phyloP scores from a whole-genome alignment of 768 basidiomycete genomes.

The Russula vinacea region DNA sequence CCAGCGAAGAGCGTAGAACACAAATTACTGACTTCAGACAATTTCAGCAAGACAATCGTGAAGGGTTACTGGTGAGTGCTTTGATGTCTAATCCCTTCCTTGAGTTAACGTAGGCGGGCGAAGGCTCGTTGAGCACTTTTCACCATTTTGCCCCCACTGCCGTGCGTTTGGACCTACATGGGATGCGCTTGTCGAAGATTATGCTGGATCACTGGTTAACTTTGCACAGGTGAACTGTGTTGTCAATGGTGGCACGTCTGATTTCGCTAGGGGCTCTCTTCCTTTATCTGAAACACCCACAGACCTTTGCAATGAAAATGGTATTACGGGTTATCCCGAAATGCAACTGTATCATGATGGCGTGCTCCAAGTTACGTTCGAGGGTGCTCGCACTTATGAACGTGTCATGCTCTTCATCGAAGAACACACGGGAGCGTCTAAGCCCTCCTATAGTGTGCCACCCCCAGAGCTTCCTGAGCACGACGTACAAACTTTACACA shows the following conservation, averaged over 20 bases:
- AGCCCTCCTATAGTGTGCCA: slow-evolving; percentile 31
- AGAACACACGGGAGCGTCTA: slow-evolving; percentile 39
- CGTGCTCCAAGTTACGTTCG: slow-evolving; percentile 54
- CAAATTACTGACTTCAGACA: slow-evolving; percentile 52
- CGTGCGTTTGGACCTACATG: slow-evolving; percentile 77
- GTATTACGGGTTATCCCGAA: slow-evolving; percentile 69
- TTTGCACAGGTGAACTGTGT: slow-evolving; percentile 83
- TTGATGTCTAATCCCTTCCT: neutral
- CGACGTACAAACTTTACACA: slow-evolving; percentile 37
- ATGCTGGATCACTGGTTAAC: slow-evolving; percentile 49
- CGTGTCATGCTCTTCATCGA: slow-evolving; percentile 55
- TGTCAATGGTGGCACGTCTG: slow-evolving; percentile 64
- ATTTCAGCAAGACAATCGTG: slow-evolving; percentile 51
- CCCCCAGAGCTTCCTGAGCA: slow-evolving; percentile 30
- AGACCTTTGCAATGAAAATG: slow-evolving; percentile 80
- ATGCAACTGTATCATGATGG: slow-evolving; percentile 73
- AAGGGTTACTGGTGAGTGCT: slow-evolving; percentile 60
- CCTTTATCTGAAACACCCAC: slow-evolving; percentile 8
- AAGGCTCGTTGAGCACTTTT: slow-evolving; percentile 84
- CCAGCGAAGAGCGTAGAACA: slow-evolving; percentile 31
- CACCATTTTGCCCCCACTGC: slow-evolving; percentile 84
- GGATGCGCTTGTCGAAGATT: slow-evolving; percentile 59
- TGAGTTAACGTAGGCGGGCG: neutral
- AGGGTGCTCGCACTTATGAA: slow-evolving; percentile 51
- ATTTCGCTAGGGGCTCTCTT: neutral